Evolutionary conservation across 768 basidiomycete genomes (phyloP).

Genomic region (Mycena galericulata): DNA sequence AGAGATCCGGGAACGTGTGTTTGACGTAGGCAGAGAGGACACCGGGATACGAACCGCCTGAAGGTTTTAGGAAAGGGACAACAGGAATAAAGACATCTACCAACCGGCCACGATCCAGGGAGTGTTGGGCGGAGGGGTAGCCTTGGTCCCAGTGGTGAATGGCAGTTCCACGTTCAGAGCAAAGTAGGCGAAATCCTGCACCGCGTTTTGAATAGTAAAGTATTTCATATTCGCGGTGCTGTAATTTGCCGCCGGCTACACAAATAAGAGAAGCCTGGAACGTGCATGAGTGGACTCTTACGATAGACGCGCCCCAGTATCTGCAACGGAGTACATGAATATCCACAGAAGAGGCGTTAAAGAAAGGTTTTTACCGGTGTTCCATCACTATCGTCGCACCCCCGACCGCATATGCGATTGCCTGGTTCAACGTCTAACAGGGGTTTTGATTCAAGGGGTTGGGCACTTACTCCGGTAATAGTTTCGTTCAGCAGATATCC

Average conservation of each 20-base stretch:
- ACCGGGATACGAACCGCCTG: constrained; percentile 32
- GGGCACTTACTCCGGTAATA: constrained; percentile 16
- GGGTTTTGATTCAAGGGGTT: no score
- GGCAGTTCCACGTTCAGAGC: constrained; percentile 61
- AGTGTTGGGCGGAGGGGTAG: constrained; percentile 20
- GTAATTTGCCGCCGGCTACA: constrained; percentile 29
- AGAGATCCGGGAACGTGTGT: constrained; percentile 25
- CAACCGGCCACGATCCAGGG: constrained; percentile 37
- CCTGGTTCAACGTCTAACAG: constrained; percentile 1
- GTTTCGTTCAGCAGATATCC: constrained; percentile 29
- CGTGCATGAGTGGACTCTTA: not conserved
- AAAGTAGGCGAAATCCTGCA: constrained; percentile 64
- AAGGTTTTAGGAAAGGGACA: constrained; percentile 31
- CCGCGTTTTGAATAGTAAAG: constrained; percentile 64
- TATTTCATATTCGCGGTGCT: constrained; percentile 46
- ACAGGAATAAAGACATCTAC: no score
- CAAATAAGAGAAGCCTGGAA: not conserved
- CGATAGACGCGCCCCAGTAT: constrained; percentile 32
- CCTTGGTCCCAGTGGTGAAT: constrained; percentile 56
- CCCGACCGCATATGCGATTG: constrained; percentile 22
- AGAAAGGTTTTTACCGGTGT: constrained; percentile 13
- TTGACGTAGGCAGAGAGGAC: constrained; percentile 15
- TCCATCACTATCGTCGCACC: constrained; percentile 31
- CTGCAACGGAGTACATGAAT: not conserved
- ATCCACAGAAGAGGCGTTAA: not conserved